A percentile compares a stretch with the other conserved stretches of the same genome.
Evolutionary conservation across 495 filamentous ascomycete species (phyloP).

Genomic region (Delitschia confertaspora): DNA sequence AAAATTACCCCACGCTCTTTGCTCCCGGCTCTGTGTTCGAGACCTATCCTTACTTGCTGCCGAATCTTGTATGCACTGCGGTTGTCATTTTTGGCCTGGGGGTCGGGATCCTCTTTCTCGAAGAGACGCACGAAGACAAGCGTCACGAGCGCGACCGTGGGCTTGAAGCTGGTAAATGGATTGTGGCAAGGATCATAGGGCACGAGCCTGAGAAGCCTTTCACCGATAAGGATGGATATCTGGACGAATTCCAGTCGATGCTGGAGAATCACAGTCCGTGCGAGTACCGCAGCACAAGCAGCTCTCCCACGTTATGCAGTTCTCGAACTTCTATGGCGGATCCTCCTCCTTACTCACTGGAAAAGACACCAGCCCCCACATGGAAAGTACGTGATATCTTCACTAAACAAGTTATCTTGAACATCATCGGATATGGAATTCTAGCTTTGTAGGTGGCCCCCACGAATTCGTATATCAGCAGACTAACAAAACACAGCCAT

Average conservation of each 20-base stretch:
- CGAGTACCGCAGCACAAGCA: slow-evolving; percentile 57
- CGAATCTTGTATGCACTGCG: slow-evolving; percentile 80
- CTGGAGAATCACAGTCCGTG: slow-evolving; percentile 51
- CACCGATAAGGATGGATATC: slow-evolving; percentile 31
- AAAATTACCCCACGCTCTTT: slow-evolving; percentile 72
- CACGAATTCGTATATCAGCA: slow-evolving; percentile 4
- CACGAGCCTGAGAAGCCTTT: slow-evolving; percentile 7
- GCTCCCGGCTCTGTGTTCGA: slow-evolving; percentile 67
- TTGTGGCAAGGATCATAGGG: slow-evolving; percentile 46
- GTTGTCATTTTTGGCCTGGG: slow-evolving; percentile 70
- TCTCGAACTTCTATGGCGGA: slow-evolving; percentile 27
- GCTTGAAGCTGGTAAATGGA: slow-evolving; percentile 64
- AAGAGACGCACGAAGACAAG: slow-evolving; percentile 87
- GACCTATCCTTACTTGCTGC: slow-evolving; percentile 79
- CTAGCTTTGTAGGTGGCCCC: slow-evolving; percentile 75
- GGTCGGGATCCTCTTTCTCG: slow-evolving; percentile 80
- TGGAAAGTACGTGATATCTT: slow-evolving; percentile 49
- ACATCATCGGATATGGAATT: slow-evolving; percentile 83
- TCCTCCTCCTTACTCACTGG: slow-evolving; percentile 27
- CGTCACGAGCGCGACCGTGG: slow-evolving; percentile 68
- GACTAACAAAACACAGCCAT: slow-evolving; percentile 46
- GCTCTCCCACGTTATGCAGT: slow-evolving; percentile 33
- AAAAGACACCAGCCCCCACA: slow-evolving; percentile 1
- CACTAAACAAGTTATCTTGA: slow-evolving; percentile 69
- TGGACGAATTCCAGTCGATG: slow-evolving; percentile 37